A percentile compares a stretch with the other conserved stretches of the same genome.
Evolutionary conservation across 768 basidiomycete genomes (phyloP).

Genomic region (Amanita pallidorosea): DNA sequence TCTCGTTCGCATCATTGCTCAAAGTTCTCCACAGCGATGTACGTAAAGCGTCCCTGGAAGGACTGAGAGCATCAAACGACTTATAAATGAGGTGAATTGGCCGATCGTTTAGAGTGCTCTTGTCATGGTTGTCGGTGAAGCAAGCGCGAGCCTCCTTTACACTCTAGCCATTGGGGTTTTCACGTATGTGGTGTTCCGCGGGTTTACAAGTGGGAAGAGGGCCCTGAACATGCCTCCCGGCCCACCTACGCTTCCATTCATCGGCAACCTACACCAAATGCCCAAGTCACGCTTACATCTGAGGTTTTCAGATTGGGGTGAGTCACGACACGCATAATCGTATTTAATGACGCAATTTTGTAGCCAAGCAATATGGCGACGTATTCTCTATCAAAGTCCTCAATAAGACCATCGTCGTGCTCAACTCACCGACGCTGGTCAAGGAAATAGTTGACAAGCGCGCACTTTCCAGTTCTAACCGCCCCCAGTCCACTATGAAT

Average conservation of each 20-base stretch:
- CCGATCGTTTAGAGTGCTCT: not conserved
- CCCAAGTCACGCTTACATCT: constrained; percentile 12
- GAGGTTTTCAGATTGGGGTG: constrained; percentile 12
- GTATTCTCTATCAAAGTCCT: constrained; percentile 12
- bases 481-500: constrained; percentile 10
- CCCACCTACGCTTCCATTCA: constrained; percentile 13
- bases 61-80: too few relatives aligned
- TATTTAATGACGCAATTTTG: not conserved
- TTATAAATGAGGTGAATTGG: too few relatives aligned
- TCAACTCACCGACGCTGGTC: constrained; percentile 12
- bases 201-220: not conserved
- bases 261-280: constrained; percentile 14
- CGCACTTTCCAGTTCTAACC: constrained; percentile 9
- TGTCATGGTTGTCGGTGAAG: not conserved
- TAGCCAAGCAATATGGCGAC: constrained; percentile 12
- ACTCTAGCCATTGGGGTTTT: not conserved
- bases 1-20: too few relatives aligned
- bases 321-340: not conserved
- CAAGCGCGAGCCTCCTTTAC: not conserved
- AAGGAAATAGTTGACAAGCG: constrained; percentile 15
- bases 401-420: constrained; percentile 13
- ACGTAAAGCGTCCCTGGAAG: too few relatives aligned
- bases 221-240: constrained; percentile 12
- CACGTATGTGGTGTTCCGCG: not conserved
- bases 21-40: too few relatives aligned